phyloP scores from a whole-genome alignment of 768 basidiomycete species.

The Mycena leptocephala region DNA sequence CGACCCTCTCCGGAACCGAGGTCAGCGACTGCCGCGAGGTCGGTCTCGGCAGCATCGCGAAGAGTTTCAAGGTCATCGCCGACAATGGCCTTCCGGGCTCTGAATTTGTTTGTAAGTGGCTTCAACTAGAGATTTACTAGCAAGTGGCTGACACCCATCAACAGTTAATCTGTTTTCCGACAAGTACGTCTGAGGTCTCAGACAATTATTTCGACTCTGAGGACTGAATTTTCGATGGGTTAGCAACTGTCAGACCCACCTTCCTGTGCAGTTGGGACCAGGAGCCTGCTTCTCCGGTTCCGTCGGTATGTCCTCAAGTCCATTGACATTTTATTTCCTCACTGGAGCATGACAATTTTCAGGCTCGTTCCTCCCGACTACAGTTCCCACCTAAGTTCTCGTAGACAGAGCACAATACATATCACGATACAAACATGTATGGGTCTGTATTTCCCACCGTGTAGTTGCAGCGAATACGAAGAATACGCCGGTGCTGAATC shows the following conservation, averaged over 20 bases:
- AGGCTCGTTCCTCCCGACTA: neutral
- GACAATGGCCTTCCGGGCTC: neutral
- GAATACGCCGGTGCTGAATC: too few species aligned
- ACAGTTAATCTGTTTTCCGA: neutral
- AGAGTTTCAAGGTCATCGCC: neutral
- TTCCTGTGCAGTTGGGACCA: neutral
- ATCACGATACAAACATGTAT: too few species aligned
- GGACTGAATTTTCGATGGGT: neutral
- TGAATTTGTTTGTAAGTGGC: neutral
- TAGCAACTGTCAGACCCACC: neutral
- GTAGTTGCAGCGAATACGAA: too few species aligned
- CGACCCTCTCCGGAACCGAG: neutral
- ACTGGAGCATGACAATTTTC: neutral
- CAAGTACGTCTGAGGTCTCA: neutral
- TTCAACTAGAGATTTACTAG: neutral
- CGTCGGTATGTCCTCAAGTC: neutral
- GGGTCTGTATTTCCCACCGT: too few species aligned
- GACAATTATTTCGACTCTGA: neutral
- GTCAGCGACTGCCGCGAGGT: neutral
- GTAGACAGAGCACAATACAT: too few species aligned
- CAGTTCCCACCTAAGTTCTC: neutral
- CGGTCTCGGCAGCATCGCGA: neutral
- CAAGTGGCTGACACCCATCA: neutral
- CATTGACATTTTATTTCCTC: neutral
- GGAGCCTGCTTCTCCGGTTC: neutral